These are phyloP conservation scores for Fusarium xylarioides DNA, from an alignment of 2,329 filamentous ascomycete species.

Conservation along the genomic window DNA sequence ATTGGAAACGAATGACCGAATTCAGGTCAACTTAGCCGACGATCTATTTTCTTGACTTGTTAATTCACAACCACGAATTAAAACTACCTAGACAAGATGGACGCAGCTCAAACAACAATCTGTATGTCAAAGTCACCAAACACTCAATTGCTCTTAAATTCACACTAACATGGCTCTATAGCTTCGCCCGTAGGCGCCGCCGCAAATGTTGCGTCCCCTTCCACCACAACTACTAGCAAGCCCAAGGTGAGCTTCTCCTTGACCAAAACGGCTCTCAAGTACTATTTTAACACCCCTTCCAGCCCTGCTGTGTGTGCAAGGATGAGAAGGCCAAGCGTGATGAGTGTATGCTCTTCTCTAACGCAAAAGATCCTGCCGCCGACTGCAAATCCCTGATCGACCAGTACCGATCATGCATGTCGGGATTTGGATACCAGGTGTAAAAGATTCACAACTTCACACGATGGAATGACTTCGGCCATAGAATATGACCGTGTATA, in stretches of 20 bases:
- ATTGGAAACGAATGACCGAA: constrained; percentile 33
- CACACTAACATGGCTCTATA: constrained; percentile 15
- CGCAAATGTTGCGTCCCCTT: constrained; percentile 44
- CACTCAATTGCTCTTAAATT: neutral
- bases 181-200: constrained; percentile 37
- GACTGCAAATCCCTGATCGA: constrained; percentile 86
- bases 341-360: constrained; percentile 99
- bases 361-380: constrained; percentile 78
- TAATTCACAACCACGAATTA: constrained; percentile 27
- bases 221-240: constrained; percentile 45
- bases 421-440: constrained; percentile 86
- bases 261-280: constrained; percentile 17
- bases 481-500: constrained; percentile 33
- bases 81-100: constrained; percentile 41
- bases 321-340: constrained; percentile 91
- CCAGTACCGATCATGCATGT: constrained; percentile 92
- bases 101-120: constrained; percentile 42
- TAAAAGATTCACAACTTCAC: constrained; percentile 43
- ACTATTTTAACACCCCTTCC: constrained; percentile 3
- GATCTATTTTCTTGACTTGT: constrained; percentile 25
- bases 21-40: constrained; percentile 14
- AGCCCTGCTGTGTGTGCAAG: constrained; percentile 99
- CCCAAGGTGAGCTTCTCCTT: constrained; percentile 53
- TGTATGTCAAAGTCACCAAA: constrained; percentile 31
- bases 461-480: constrained; percentile 4